Base-by-base conservation (phyloP, 1,139 yeast genomes). In the Waltiozyma sp. region DNA sequence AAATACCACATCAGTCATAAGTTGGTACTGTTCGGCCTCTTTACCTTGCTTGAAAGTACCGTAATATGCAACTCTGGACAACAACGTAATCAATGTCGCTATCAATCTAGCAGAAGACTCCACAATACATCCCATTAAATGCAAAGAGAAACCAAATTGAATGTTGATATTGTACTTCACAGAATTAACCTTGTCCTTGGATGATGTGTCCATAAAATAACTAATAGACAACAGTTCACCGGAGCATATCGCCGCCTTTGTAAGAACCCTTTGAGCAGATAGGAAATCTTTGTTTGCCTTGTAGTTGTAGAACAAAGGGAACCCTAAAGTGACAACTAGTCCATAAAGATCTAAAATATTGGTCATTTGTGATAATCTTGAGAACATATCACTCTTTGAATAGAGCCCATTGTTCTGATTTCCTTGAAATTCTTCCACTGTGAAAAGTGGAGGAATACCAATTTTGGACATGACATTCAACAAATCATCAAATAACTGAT, bases 131-230 rank as follows among this genome's bases (percentile, higher is more conserved):
- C 36, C 19, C 21, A 43, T 39, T 4, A 41, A 18, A 10, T 44
- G 43, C 40, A 44, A 38, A 11, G 40, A 38, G 10, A 36, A 19
- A 10, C 47, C 49, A n/a, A 46, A 44, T 14, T 44, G 47, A 3
- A 15, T 8, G 2, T 39, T 15, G 16, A 46, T 14, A 39, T 44
- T 46, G 44, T 16, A 46, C 11, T 31, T 33, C 13, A 9, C 21
- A n/a, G 34, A 31, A 10, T 11, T 38, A 13, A 40, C 43, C 28
- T 26, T 7, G 13, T 26, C 28, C 14, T 43, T 28, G 2, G 43
- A 7, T 2, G 21, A 8, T 9, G 19, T 31, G 18, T 46, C 45
- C 28, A 46, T 19, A 41, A 44, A 46, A 18, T 43, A 41, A 13
- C 39, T 36, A 14, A 41, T 10, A 10, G 43, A 40, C 14, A 38